phyloP scores from a whole-genome alignment of 164 flowering plant genomes.

The Malania oleifera region DNA sequence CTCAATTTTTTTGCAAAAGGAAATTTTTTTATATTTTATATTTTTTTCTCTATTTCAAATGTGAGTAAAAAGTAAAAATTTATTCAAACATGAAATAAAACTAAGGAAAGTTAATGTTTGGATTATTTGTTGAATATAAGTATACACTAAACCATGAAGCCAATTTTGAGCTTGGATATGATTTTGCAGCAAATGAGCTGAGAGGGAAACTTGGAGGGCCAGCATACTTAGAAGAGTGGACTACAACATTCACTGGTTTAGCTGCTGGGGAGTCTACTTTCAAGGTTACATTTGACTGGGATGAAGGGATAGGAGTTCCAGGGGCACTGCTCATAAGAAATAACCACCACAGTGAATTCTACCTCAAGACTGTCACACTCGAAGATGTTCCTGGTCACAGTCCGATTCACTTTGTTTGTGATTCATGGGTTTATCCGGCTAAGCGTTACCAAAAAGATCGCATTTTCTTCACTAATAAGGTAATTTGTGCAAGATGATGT shows the following conservation, averaged over 20 bases:
- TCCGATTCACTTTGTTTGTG: constrained; percentile 12
- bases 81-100: no score
- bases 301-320: constrained; percentile 9
- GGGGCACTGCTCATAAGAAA: constrained; percentile 14
- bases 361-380: constrained; percentile 11
- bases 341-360: constrained; percentile 13
- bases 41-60: no score
- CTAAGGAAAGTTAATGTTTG: no score
- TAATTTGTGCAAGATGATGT: no score
- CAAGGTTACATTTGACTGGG: constrained; percentile 13
- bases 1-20: no score
- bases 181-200: neutral
- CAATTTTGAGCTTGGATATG: no score
- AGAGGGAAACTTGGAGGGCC: constrained; percentile 9
- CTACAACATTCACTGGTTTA: neutral
- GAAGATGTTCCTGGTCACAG: constrained; percentile 10
- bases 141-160: no score
- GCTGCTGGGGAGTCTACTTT: neutral
- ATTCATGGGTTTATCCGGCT: constrained; percentile 19
- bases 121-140: no score
- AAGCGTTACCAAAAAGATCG: neutral
- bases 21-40: no score
- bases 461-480: constrained; percentile 15
- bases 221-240: constrained; percentile 7
- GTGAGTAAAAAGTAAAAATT: no score